A percentile compares a stretch with the other conserved stretches of the same genome.
Evolutionary conservation across 495 filamentous ascomycete genomes (phyloP).

Genomic region (Cryomyces minteri): DNA sequence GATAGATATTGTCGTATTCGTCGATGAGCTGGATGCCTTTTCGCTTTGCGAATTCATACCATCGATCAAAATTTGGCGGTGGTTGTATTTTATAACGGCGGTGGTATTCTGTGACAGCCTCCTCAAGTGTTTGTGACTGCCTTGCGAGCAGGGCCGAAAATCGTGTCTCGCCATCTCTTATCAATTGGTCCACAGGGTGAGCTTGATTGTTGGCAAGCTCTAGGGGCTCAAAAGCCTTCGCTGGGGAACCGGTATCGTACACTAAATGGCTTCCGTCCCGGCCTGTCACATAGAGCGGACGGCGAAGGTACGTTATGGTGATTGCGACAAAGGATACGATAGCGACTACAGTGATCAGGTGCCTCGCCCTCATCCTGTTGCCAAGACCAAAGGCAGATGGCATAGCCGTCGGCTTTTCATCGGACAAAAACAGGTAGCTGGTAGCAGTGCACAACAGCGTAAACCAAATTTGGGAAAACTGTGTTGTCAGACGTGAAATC

Average conservation of each 20-base stretch:
- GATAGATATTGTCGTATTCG: constrained; percentile 54
- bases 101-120: constrained; percentile 39
- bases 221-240: not conserved
- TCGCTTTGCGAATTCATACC: constrained; percentile 52
- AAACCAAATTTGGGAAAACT: constrained; percentile 9
- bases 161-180: constrained; percentile 29
- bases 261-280: not conserved
- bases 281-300: not conserved
- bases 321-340: constrained; percentile 5
- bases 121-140: constrained; percentile 30
- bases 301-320: constrained; percentile 1
- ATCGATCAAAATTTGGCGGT: constrained; percentile 47
- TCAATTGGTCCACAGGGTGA: constrained; percentile 34
- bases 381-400: not conserved
- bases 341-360: constrained; percentile 6
- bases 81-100: constrained; percentile 36
- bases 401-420: constrained; percentile 1
- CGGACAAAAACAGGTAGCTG: constrained; percentile 1
- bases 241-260: not conserved
- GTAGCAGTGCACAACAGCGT: constrained; percentile 4
- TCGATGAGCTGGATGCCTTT: constrained; percentile 51
- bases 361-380: constrained; percentile 2
- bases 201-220: constrained; percentile 5
- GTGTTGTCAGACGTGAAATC: constrained; percentile 3
- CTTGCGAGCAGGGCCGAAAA: constrained; percentile 25